Conservation (phyloP, 2,329 filamentous ascomycete genomes). For the Periconia macrospinosa region DNA sequence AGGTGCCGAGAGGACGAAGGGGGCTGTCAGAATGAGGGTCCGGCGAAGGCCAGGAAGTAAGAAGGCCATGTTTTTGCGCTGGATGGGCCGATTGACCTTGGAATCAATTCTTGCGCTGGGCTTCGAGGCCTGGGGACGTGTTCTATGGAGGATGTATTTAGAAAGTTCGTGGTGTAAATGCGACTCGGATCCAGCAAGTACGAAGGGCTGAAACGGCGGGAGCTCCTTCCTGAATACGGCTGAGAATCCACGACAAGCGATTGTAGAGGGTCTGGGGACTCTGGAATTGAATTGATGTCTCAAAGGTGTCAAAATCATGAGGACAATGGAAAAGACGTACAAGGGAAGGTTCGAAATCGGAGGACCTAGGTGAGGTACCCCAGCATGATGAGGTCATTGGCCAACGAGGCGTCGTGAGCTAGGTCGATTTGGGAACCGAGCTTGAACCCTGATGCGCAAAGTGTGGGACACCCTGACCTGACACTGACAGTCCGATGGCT, state of each 20-base stretch:
- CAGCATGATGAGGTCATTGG: slow-evolving; percentile 39
- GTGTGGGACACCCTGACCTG: slow-evolving; percentile 6
- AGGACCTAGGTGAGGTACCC: slow-evolving; percentile 5
- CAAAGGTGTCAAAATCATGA: slow-evolving; percentile 22
- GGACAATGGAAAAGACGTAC: not conserved
- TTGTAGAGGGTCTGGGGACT: not conserved
- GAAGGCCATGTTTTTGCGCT: slow-evolving; percentile 39
- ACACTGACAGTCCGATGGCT: slow-evolving; percentile 2
- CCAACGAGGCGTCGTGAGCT: slow-evolving; percentile 16
- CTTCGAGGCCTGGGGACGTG: not conserved
- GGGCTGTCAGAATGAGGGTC: slow-evolving; percentile 39
- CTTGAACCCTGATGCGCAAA: slow-evolving; percentile 29
- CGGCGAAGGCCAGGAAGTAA: slow-evolving; percentile 44
- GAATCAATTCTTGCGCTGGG: not conserved
- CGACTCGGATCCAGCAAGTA: not conserved
- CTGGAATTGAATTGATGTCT: not conserved
- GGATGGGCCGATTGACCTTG: not conserved
- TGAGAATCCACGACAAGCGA: not conserved
- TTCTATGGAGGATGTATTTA: not conserved
- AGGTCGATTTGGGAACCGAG: slow-evolving; percentile 19
- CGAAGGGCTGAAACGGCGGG: not conserved
- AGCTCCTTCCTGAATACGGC: not conserved
- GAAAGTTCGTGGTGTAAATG: slow-evolving; percentile 2
- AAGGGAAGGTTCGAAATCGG: not conserved
- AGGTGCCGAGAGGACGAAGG: slow-evolving; percentile 37